Percentiles rank a stretch among this genome's conserved stretches.
Conservation (phyloP, 257 asterid genomes). For the Scutellaria barbata region DNA sequence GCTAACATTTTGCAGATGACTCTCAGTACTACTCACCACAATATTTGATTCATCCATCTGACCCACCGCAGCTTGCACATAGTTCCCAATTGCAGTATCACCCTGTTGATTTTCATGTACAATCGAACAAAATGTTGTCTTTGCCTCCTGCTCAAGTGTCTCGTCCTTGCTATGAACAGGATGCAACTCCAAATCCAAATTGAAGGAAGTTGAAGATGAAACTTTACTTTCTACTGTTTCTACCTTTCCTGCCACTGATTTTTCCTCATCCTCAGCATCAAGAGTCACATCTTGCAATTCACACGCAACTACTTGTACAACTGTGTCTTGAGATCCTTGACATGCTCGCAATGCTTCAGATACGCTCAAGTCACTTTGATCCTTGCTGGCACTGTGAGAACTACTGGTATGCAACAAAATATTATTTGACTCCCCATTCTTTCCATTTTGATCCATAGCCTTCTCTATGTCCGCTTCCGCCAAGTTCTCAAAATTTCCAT, state of each 20-base stretch:
- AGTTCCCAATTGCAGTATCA: conserved; percentile 24
- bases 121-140: conserved; percentile 29
- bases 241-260: conserved; percentile 24
- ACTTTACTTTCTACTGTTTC: conserved; percentile 33
- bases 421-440: conserved; percentile 23
- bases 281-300: conserved; percentile 29
- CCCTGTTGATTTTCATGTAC: conserved; percentile 34
- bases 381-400: conserved; percentile 25
- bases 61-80: conserved; percentile 29
- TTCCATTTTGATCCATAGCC: conserved; percentile 37
- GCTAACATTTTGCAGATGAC: conserved; percentile 34
- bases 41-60: conserved; percentile 35
- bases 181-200: conserved; percentile 28
- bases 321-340: conserved; percentile 32
- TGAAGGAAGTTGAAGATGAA: conserved; percentile 28
- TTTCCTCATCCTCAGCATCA: conserved; percentile 32
- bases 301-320: conserved; percentile 34
- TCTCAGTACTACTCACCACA: conserved; percentile 25
- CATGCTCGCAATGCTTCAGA: conserved; percentile 31
- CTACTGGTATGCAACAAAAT: background rate
- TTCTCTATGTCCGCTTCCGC: conserved; percentile 33
- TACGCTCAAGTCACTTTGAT: conserved; percentile 27
- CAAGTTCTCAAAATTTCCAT: conserved; percentile 19
- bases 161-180: conserved; percentile 32
- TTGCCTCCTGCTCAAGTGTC: conserved; percentile 33